Percentiles rank a stretch among this genome's conserved stretches.
Evolutionary conservation across 2,329 filamentous ascomycete species (phyloP).

Genomic region (Aspergillus sergii): DNA sequence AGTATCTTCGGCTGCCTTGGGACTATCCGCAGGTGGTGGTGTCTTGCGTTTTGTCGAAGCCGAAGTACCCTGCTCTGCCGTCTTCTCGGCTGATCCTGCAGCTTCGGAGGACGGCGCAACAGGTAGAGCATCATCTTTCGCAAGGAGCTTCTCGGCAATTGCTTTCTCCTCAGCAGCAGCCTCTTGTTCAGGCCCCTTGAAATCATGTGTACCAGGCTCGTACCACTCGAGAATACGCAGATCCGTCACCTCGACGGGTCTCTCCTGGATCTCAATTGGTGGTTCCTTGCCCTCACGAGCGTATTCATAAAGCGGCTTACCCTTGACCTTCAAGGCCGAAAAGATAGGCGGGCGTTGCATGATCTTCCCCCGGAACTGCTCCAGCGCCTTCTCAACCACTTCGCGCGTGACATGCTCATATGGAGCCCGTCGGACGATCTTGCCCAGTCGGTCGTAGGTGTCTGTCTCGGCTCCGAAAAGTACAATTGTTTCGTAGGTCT

Average conservation of each 20-base stretch:
- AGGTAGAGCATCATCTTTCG: slow-evolving; percentile 35
- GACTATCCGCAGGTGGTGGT: slow-evolving; percentile 30
- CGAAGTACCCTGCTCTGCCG: slow-evolving; percentile 16
- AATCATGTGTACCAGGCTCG: slow-evolving; percentile 78
- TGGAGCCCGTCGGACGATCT: slow-evolving; percentile 72
- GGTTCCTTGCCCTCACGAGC: slow-evolving; percentile 85
- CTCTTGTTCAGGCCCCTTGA: slow-evolving; percentile 78
- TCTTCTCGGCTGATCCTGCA: slow-evolving; percentile 7
- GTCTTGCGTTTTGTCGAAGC: slow-evolving; percentile 38
- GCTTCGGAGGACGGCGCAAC: slow-evolving; percentile 30
- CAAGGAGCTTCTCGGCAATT: slow-evolving; percentile 69
- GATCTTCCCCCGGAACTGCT: slow-evolving; percentile 76
- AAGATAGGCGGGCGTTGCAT: slow-evolving; percentile 91
- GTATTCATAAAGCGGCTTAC: slow-evolving; percentile 95
- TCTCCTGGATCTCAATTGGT: slow-evolving; percentile 78
- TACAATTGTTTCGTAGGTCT: slow-evolving; percentile 87
- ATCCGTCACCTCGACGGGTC: slow-evolving; percentile 75
- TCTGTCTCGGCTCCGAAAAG: slow-evolving; percentile 92
- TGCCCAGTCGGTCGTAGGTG: slow-evolving; percentile 85
- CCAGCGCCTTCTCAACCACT: slow-evolving; percentile 74
- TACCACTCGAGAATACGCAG: slow-evolving; percentile 81
- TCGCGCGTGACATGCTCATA: slow-evolving; percentile 82
- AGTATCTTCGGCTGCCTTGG: slow-evolving; percentile 21
- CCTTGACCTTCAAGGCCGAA: slow-evolving; percentile 88
- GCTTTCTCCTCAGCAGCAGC: slow-evolving; percentile 73